A percentile compares a stretch with the other conserved stretches of the same genome.
phyloP scores from a whole-genome alignment of 1,284 basidiomycete genomes.

The Melampsora americana region DNA sequence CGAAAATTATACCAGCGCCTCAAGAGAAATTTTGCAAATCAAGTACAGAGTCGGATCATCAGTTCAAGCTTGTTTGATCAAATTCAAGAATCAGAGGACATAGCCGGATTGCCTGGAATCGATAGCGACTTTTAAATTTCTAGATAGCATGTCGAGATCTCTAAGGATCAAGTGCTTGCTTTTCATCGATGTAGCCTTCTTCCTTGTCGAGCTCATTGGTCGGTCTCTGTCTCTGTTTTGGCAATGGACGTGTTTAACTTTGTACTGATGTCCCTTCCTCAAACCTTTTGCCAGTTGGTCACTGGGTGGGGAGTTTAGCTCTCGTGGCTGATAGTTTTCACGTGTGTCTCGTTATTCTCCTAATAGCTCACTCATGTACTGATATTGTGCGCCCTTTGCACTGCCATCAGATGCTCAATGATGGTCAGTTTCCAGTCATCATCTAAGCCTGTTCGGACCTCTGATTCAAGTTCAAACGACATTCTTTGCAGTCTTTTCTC shows the following conservation, averaged over 20 bases:
- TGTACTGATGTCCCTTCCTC: neutral
- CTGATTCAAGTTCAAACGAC: too few relatives aligned
- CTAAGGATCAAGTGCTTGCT: conserved; percentile 71
- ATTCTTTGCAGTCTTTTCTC: conserved; percentile 83
- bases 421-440: conserved; percentile 18
- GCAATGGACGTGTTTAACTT: too few relatives aligned
- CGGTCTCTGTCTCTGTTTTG: neutral
- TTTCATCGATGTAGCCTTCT: conserved; percentile 81
- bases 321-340: conserved; percentile 97
- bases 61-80: too few relatives aligned
- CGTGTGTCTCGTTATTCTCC: conserved; percentile 61
- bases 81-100: too few relatives aligned
- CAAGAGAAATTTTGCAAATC: too few relatives aligned
- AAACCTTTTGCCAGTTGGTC: conserved; percentile 59
- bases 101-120: too few relatives aligned
- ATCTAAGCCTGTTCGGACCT: too few relatives aligned
- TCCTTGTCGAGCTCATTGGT: conserved; percentile 80
- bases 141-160: too few relatives aligned
- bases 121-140: too few relatives aligned
- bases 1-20: too few relatives aligned
- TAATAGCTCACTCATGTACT: neutral
- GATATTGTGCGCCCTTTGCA: conserved; percentile 12
- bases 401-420: conserved; percentile 44
- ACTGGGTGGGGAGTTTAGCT: conserved; percentile 46
- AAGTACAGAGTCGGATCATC: too few relatives aligned